Evolutionary conservation across 108 stramenopile species (phyloP).

Genomic region (Pseudonitzschia delicatissima): DNA sequence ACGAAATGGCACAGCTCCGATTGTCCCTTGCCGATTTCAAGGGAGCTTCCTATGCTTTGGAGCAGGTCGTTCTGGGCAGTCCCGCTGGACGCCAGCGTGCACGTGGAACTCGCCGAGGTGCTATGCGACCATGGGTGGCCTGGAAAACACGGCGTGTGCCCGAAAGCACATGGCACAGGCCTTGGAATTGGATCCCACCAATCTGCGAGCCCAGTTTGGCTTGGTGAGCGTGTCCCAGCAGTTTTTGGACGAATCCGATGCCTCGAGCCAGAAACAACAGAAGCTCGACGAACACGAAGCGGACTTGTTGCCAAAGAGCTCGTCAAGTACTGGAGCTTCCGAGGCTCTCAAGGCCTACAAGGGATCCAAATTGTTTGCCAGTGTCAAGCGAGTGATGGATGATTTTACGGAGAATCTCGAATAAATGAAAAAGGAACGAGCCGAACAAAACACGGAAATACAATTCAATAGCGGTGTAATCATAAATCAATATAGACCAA

Average conservation of each 20-base stretch:
- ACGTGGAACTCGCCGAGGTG: slow-evolving; percentile 65
- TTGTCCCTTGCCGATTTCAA: slow-evolving; percentile 60
- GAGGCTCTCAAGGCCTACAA: slow-evolving; percentile 54
- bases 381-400: slow-evolving; percentile 46
- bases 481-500: background rate
- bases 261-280: slow-evolving; percentile 42
- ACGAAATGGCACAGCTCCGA: slow-evolving; percentile 67
- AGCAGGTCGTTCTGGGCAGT: slow-evolving; percentile 75
- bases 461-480: too few species aligned
- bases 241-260: slow-evolving; percentile 60
- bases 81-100: slow-evolving; percentile 66
- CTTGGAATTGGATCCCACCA: slow-evolving; percentile 61
- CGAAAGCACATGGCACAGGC: slow-evolving; percentile 80
- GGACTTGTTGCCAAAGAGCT: slow-evolving; percentile 60
- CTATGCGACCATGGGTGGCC: slow-evolving; percentile 68
- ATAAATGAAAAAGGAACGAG: background rate
- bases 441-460: too few species aligned
- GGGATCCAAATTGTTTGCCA: slow-evolving; percentile 46
- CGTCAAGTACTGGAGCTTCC: too few species aligned
- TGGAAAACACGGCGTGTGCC: slow-evolving; percentile 59
- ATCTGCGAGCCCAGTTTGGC: slow-evolving; percentile 69
- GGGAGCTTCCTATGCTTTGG: slow-evolving; percentile 74
- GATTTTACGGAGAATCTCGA: slow-evolving; percentile 35
- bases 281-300: slow-evolving; percentile 67
- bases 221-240: slow-evolving; percentile 59